Percentiles rank a stretch among this genome's conserved stretches.
phyloP scores from a whole-genome alignment of 2,329 filamentous ascomycete genomes.

The Botrytis hyacinthi region DNA sequence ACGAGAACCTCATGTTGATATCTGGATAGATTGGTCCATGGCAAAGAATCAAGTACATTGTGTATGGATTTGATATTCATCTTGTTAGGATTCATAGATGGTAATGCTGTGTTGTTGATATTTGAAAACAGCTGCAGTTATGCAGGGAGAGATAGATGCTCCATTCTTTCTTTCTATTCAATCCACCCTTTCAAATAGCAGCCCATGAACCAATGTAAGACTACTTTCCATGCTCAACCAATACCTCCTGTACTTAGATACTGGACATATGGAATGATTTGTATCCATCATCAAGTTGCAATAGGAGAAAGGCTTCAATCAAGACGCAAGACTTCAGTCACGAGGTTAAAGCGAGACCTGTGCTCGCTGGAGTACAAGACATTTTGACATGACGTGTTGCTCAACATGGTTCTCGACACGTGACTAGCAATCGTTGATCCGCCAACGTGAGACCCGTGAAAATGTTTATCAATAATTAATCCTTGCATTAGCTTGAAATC shows the following conservation, averaged over 20 bases:
- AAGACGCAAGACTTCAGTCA: background rate
- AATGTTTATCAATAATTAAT: conserved; percentile 13
- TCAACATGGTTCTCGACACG: background rate
- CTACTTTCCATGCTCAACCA: no score
- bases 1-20: background rate
- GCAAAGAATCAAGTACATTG: background rate
- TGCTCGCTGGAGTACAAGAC: background rate
- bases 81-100: background rate
- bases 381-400: background rate
- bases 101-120: no score
- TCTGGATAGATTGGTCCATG: background rate
- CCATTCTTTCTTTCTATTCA: no score
- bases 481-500: conserved; percentile 1
- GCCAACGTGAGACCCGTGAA: background rate
- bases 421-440: background rate
- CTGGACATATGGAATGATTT: background rate
- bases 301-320: background rate
- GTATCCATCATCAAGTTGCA: background rate
- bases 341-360: background rate
- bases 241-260: no score
- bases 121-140: no score
- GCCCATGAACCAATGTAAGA: no score
- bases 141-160: background rate
- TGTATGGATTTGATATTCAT: background rate
- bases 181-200: no score